Evolutionary conservation across 352 stramenopile genomes (phyloP).

Genomic region (Globisporangium apiculatum): DNA sequence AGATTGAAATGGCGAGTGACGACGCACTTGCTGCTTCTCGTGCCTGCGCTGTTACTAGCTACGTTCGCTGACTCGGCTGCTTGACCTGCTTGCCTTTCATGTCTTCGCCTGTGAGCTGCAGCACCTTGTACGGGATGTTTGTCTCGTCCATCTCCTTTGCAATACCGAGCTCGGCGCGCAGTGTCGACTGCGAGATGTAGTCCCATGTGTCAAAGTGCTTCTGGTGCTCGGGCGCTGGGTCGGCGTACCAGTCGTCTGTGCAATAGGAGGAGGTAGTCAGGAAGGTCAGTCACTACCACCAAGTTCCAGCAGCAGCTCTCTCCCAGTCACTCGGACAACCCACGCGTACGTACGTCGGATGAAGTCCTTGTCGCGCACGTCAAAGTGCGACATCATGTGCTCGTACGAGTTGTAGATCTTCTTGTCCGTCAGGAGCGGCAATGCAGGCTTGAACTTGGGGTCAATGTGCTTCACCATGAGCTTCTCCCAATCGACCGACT

Average conservation of each 20-base stretch:
- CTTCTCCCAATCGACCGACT: conserved; percentile 78
- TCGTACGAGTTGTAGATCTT: conserved; percentile 84
- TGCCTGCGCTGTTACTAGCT: conserved; percentile 1
- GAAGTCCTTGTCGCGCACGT: conserved; percentile 80
- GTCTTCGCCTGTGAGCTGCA: conserved; percentile 74
- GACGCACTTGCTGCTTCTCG: conserved; percentile 9
- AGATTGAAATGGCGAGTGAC: conserved; percentile 1
- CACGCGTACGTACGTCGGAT: conserved; percentile 57
- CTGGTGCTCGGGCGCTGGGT: conserved; percentile 64
- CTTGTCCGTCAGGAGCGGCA: conserved; percentile 64
- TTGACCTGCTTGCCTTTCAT: conserved; percentile 30
- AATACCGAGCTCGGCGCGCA: conserved; percentile 74
- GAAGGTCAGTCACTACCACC: not conserved
- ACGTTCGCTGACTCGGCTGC: conserved; percentile 5
- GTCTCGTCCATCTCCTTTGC: conserved; percentile 79
- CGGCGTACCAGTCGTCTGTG: conserved; percentile 74
- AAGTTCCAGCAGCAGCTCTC: not conserved
- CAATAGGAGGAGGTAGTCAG: not conserved
- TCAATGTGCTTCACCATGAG: conserved; percentile 88
- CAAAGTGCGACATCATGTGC: conserved; percentile 86
- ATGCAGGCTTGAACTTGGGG: conserved; percentile 63
- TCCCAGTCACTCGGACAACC: not conserved
- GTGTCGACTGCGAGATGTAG: conserved; percentile 79
- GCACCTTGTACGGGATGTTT: conserved; percentile 82
- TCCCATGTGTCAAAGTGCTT: conserved; percentile 87